Evolutionary conservation across 202 grass and related monocot species (phyloP).

Genomic region (Brachypodium distachyon): DNA sequence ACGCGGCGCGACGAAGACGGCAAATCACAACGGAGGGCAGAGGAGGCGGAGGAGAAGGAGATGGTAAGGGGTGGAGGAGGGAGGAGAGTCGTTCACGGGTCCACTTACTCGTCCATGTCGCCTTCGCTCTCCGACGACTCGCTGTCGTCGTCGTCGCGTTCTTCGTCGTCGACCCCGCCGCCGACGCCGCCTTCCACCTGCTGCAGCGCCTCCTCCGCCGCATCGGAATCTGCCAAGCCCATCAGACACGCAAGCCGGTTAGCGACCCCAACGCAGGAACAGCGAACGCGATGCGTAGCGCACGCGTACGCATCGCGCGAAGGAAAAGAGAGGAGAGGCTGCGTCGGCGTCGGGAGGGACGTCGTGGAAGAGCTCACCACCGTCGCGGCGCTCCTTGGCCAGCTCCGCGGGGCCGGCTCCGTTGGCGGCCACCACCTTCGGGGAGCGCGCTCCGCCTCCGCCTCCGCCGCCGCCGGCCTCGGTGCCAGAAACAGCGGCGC

Average conservation of each 20-base stretch:
- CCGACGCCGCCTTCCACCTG: conserved; percentile 7
- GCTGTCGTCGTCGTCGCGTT: conserved; percentile 36
- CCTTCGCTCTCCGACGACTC: conserved; percentile 36
- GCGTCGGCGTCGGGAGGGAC: not conserved
- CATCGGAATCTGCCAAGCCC: conserved; percentile 57
- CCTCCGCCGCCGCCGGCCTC: not conserved
- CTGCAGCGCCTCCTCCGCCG: conserved; percentile 7
- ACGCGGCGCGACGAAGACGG: conserved; percentile 14
- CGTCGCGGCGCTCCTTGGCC: conserved; percentile 18
- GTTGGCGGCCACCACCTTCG: not conserved
- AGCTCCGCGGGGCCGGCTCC: not conserved
- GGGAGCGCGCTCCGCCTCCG: not conserved
- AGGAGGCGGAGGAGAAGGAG: conserved; percentile 4
- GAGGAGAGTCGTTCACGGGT: not conserved
- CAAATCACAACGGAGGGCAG: conserved; percentile 20
- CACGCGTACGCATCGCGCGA: conserved; percentile 3
- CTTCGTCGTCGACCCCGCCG: conserved; percentile 13
- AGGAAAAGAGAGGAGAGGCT: not conserved
- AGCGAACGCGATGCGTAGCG: conserved; percentile 21
- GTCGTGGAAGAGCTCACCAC: conserved; percentile 20
- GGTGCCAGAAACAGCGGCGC: not conserved
- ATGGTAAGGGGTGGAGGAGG: not conserved
- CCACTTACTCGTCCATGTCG: conserved; percentile 64
- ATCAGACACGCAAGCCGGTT: conserved; percentile 13
- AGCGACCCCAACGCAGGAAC: conserved; percentile 6